These are phyloP conservation scores for Aureoboletus auriporus DNA, from an alignment of 768 basidiomycete genomes.

Conservation along the genomic window DNA sequence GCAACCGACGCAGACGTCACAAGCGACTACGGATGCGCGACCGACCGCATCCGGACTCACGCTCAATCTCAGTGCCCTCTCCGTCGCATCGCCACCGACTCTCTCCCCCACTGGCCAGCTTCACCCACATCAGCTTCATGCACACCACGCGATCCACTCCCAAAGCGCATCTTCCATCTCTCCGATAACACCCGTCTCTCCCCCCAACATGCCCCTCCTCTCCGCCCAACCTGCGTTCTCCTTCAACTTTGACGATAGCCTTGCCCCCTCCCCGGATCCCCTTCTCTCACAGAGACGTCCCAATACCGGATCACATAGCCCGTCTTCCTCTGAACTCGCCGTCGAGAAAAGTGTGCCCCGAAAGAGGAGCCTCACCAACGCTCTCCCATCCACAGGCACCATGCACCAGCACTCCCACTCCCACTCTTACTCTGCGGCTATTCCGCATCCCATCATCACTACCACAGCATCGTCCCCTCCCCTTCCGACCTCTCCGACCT, in stretches of 20 bases:
- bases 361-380: conserved; percentile 60
- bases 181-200: conserved; percentile 58
- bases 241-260: conserved; percentile 49
- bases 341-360: conserved; percentile 54
- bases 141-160: conserved; percentile 38
- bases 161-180: conserved; percentile 32
- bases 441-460: conserved; percentile 30
- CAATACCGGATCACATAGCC: conserved; percentile 34
- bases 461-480: conserved; percentile 30
- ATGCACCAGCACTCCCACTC: conserved; percentile 27
- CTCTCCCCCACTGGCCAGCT: conserved; percentile 60
- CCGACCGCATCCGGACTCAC: conserved; percentile 44
- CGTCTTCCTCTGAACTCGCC: conserved; percentile 42
- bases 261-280: conserved; percentile 27
- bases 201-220: conserved; percentile 41
- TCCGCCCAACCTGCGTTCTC: conserved; percentile 40
- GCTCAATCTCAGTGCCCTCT: conserved; percentile 64
- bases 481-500: conserved; percentile 18
- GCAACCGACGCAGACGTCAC: neutral
- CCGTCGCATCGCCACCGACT: conserved; percentile 63
- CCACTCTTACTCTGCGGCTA: conserved; percentile 18
- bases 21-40: conserved; percentile 8
- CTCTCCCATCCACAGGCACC: conserved; percentile 14
- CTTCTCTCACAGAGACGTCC: conserved; percentile 33
- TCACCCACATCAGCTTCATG: conserved; percentile 57